These are phyloP conservation scores for Cyclotella sp. DNA, from an alignment of 108 stramenopile genomes.

Conservation along the genomic window DNA sequence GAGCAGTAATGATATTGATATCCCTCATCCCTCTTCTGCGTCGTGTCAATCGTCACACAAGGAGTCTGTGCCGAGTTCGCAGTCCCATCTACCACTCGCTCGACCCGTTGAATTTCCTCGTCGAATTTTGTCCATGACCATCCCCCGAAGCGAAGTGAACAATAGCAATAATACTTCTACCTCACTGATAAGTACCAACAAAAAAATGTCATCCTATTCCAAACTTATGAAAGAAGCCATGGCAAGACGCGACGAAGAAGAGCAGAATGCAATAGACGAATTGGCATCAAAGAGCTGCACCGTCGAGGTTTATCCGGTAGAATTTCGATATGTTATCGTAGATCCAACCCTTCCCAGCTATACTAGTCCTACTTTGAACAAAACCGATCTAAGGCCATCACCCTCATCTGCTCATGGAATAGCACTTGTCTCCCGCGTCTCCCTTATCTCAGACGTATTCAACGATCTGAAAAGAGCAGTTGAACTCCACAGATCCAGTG, in stretches of 20 bases:
- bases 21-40: conserved; percentile 11
- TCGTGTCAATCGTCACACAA: not conserved
- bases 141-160: not conserved
- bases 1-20: conserved; percentile 3
- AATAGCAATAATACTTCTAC: not conserved
- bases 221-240: conserved; percentile 57
- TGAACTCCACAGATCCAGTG: conserved; percentile 57
- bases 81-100: conserved; percentile 1
- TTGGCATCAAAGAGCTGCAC: conserved; percentile 32
- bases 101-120: conserved; percentile 80
- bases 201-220: conserved; percentile 25
- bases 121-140: conserved; percentile 38
- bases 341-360: conserved; percentile 16
- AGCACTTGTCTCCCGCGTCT: conserved; percentile 62
- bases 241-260: conserved; percentile 23
- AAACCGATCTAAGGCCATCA: not conserved
- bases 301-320: conserved; percentile 78
- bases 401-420: conserved; percentile 47
- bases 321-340: conserved; percentile 61
- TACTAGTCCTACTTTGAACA: not conserved
- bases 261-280: conserved; percentile 10
- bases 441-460: conserved; percentile 51
- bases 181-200: conserved; percentile 14
- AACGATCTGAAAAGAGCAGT: conserved; percentile 58
- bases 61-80: not conserved